A percentile compares a stretch with the other conserved stretches of the same genome.
phyloP scores from a whole-genome alignment of 108 stramenopile species.

The Cylindrotheca closterium region DNA sequence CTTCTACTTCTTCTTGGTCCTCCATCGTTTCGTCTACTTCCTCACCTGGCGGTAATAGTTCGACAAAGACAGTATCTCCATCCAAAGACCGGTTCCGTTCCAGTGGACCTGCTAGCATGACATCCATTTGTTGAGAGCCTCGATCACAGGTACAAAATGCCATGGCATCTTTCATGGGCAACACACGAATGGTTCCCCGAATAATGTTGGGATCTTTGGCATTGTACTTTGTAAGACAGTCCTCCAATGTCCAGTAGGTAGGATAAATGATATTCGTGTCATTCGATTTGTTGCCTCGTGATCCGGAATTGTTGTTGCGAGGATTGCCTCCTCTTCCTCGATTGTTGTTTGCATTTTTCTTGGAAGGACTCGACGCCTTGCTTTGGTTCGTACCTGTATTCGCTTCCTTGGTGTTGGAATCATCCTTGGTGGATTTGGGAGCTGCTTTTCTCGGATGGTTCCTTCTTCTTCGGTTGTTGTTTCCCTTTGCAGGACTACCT shows the following conservation, averaged over 20 bases:
- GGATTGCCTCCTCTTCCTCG: background rate
- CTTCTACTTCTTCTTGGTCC: no score
- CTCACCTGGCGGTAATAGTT: slow-evolving; percentile 59
- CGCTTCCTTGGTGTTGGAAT: no score
- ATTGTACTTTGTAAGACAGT: slow-evolving; percentile 54
- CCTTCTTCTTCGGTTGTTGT: no score
- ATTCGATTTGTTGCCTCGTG: background rate
- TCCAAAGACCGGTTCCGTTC: slow-evolving; percentile 83
- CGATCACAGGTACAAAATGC: slow-evolving; percentile 85
- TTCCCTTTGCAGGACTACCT: no score
- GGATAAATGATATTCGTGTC: slow-evolving; percentile 37
- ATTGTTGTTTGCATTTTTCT: background rate
- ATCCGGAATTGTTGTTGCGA: slow-evolving; percentile 20
- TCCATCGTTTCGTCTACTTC: no score
- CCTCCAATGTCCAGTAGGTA: slow-evolving; percentile 30
- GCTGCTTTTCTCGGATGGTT: no score
- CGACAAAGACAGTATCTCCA: slow-evolving; percentile 87
- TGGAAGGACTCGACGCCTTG: background rate
- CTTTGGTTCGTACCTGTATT: background rate
- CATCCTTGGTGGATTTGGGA: no score
- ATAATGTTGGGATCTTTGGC: slow-evolving; percentile 50
- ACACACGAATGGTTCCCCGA: slow-evolving; percentile 63
- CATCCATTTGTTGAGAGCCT: slow-evolving; percentile 61
- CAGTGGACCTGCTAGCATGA: slow-evolving; percentile 53
- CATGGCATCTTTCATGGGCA: slow-evolving; percentile 43